phyloP scores from a whole-genome alignment of 371 early-diverging fungal species.

The Mucor velutinosus region DNA sequence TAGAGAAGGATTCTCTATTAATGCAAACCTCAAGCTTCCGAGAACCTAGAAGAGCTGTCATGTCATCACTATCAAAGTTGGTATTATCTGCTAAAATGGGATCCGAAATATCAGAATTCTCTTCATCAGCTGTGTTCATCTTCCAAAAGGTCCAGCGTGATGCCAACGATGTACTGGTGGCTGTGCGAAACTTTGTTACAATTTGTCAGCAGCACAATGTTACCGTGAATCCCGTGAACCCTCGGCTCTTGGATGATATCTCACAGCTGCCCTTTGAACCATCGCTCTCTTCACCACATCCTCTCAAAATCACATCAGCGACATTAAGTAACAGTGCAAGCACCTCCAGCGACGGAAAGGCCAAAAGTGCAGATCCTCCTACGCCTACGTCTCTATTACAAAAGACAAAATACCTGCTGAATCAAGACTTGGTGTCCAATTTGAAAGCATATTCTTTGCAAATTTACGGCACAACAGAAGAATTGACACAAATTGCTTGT shows the following conservation, averaged over 20 bases:
- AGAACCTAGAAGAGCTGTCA: slow-evolving; percentile 70
- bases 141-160: slow-evolving; percentile 35
- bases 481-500: slow-evolving; percentile 14
- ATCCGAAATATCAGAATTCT: slow-evolving; percentile 66
- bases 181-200: slow-evolving; percentile 75
- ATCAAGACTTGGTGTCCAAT: slow-evolving; percentile 36
- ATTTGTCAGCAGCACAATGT: slow-evolving; percentile 74
- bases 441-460: slow-evolving; percentile 41
- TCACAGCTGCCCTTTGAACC: slow-evolving; percentile 15
- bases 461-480: slow-evolving; percentile 34
- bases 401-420: slow-evolving; percentile 25
- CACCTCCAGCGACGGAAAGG: not conserved
- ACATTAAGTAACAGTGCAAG: not conserved
- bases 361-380: not conserved
- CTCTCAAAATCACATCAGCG: not conserved
- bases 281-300: not conserved
- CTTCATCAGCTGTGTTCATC: not conserved
- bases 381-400: slow-evolving; percentile 4
- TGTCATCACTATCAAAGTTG: slow-evolving; percentile 78
- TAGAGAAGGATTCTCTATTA: slow-evolving; percentile 60
- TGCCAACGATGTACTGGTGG: slow-evolving; percentile 66
- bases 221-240: slow-evolving; percentile 48
- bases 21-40: slow-evolving; percentile 60
- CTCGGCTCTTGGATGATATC: slow-evolving; percentile 24
- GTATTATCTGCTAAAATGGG: slow-evolving; percentile 85